Percentiles rank a stretch among this genome's conserved stretches.
Evolutionary conservation across 805 yeast species (phyloP).

Genomic region (Candida bentonensis): DNA sequence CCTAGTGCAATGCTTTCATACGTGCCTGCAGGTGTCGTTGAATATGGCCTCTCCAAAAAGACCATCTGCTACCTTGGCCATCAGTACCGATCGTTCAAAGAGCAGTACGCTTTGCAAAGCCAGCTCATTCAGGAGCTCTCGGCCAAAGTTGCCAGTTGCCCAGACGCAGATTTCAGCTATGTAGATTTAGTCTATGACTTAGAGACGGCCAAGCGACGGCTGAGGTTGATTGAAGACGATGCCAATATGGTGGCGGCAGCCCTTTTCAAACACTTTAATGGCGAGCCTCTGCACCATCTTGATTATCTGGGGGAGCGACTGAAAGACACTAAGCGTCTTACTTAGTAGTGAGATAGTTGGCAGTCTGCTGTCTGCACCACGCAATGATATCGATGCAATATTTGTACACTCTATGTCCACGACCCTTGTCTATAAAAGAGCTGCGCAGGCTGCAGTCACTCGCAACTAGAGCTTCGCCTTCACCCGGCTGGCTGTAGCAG

Average conservation of each 20-base stretch:
- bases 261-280: no score
- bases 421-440: no score
- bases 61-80: not conserved
- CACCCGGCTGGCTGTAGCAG: slow-evolving; percentile 13
- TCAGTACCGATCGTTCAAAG: not conserved
- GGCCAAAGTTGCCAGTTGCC: not conserved
- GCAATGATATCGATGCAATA: no score
- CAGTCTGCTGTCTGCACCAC: no score
- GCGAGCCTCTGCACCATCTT: no score
- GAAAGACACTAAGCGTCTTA: no score
- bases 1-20: not conserved
- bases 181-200: not conserved
- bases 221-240: not conserved
- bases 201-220: not conserved
- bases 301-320: no score
- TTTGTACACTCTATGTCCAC: no score
- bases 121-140: not conserved
- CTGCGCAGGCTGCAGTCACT: no score
- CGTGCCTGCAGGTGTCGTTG: not conserved
- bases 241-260: not conserved
- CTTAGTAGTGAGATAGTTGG: no score
- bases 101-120: not conserved
- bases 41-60: not conserved
- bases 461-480: slow-evolving; percentile 10
- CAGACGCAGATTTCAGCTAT: not conserved